Evolutionary conservation across 225 moss, liverwort and hornwort genomes (phyloP).

Genomic region (Rhytidiadelphus loreus): DNA sequence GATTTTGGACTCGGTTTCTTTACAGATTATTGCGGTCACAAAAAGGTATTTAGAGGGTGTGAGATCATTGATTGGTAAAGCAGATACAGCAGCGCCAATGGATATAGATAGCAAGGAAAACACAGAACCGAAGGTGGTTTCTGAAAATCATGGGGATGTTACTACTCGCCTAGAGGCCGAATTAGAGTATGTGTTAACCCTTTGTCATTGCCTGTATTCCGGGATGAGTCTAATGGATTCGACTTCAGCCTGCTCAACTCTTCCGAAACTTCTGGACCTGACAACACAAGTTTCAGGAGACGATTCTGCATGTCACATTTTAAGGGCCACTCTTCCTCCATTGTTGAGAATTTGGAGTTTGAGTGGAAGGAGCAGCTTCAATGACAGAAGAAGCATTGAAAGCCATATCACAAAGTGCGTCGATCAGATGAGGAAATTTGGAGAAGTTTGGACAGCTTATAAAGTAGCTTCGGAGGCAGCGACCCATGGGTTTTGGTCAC

Average conservation of each 20-base stretch:
- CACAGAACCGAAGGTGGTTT: neutral
- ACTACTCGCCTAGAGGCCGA: slow-evolving; percentile 8
- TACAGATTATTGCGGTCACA: slow-evolving; percentile 15
- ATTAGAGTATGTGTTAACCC: slow-evolving; percentile 31
- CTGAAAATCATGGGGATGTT: neutral
- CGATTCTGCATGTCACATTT: slow-evolving; percentile 27
- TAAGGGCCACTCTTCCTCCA: slow-evolving; percentile 32
- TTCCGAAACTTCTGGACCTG: slow-evolving; percentile 34
- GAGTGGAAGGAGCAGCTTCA: slow-evolving; percentile 3
- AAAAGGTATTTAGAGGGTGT: slow-evolving; percentile 6
- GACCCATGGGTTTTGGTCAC: slow-evolving; percentile 27
- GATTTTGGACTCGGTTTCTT: slow-evolving; percentile 27
- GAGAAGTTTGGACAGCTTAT: slow-evolving; percentile 45
- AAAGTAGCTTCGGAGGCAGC: slow-evolving; percentile 41
- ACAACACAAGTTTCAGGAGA: slow-evolving; percentile 9
- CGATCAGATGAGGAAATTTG: slow-evolving; percentile 21
- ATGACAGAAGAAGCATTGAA: slow-evolving; percentile 12
- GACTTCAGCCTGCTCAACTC: neutral
- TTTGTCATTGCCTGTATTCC: slow-evolving; percentile 36
- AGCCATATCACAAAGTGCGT: slow-evolving; percentile 17
- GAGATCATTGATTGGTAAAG: slow-evolving; percentile 5
- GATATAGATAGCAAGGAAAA: slow-evolving; percentile 18
- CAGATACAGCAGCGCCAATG: slow-evolving; percentile 24
- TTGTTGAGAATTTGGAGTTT: slow-evolving; percentile 24
- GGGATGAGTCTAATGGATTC: slow-evolving; percentile 19